Evolutionary conservation across 768 basidiomycete genomes (phyloP).

Genomic region (Leccinum incarnatum): DNA sequence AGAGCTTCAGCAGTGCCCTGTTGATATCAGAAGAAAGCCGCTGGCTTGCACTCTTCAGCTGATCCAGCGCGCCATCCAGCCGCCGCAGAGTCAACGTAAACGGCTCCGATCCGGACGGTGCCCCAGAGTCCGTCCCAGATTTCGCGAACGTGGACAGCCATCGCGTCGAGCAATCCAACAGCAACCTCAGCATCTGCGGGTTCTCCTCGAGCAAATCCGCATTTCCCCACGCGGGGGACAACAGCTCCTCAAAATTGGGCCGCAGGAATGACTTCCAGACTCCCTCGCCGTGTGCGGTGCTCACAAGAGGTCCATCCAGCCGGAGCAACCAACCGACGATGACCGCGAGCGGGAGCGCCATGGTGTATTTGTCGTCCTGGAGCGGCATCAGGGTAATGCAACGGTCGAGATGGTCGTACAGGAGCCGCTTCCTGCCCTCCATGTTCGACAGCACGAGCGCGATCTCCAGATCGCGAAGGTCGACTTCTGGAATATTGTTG

Average conservation of each 20-base stretch:
- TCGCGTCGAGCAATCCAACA: background rate
- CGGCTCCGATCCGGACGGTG: background rate
- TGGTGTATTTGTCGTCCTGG: background rate
- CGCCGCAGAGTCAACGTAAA: background rate
- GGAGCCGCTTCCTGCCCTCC: background rate
- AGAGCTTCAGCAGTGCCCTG: background rate
- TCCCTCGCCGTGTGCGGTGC: background rate
- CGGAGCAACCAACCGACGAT: conserved; percentile 9
- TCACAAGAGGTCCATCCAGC: background rate
- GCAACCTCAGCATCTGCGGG: conserved; percentile 4
- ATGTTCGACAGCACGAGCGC: background rate
- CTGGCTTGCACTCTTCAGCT: background rate
- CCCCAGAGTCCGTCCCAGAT: background rate
- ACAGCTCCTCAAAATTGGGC: background rate
- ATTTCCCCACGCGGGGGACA: conserved; percentile 7
- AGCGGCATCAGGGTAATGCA: background rate
- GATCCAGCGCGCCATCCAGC: background rate
- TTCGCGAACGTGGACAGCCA: background rate
- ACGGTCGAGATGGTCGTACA: conserved; percentile 3
- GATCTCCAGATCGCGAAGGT: conserved; percentile 6
- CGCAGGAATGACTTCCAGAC: conserved; percentile 1
- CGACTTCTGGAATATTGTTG: conserved; percentile 1
- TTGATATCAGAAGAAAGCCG: conserved; percentile 1
- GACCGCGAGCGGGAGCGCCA: conserved; percentile 2
- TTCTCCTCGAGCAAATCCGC: conserved; percentile 5